These are phyloP conservation scores for Colletotrichum sp. DNA, from an alignment of 2,329 filamentous ascomycete species.

Conservation along the genomic window DNA sequence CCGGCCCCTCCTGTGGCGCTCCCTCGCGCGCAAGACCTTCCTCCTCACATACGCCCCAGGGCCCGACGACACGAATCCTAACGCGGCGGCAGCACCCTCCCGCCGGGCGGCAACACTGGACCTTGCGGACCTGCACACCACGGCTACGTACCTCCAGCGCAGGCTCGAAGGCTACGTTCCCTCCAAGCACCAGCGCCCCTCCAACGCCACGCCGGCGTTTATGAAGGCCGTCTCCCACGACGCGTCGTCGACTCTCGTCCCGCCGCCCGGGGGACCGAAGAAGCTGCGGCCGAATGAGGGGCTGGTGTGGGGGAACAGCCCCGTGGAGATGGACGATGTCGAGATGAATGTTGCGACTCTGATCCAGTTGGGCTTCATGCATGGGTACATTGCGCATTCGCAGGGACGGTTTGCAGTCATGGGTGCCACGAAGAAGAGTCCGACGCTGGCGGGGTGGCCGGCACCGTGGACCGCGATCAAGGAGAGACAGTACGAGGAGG, in stretches of 20 bases:
- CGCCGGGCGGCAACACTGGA: constrained; percentile 77
- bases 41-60: constrained; percentile 78
- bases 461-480: constrained; percentile 72
- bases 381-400: constrained; percentile 82
- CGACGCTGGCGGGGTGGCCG: constrained; percentile 77
- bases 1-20: constrained; percentile 84
- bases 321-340: constrained; percentile 67
- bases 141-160: constrained; percentile 69
- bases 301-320: constrained; percentile 66
- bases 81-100: constrained; percentile 43
- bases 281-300: constrained; percentile 62
- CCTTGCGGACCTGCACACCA: constrained; percentile 68
- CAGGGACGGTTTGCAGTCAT: constrained; percentile 81
- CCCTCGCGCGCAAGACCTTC: constrained; percentile 79
- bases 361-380: constrained; percentile 79
- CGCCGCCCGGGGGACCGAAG: constrained; percentile 52
- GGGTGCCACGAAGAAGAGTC: constrained; percentile 69
- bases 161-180: constrained; percentile 63
- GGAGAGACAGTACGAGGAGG: constrained; percentile 62
- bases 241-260: constrained; percentile 45
- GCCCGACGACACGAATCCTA: constrained; percentile 44
- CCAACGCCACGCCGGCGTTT: constrained; percentile 45
- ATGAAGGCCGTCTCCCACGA: constrained; percentile 57
- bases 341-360: constrained; percentile 80
- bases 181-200: constrained; percentile 36